phyloP scores from a whole-genome alignment of 768 basidiomycete genomes.

The Calvatia gigantea region DNA sequence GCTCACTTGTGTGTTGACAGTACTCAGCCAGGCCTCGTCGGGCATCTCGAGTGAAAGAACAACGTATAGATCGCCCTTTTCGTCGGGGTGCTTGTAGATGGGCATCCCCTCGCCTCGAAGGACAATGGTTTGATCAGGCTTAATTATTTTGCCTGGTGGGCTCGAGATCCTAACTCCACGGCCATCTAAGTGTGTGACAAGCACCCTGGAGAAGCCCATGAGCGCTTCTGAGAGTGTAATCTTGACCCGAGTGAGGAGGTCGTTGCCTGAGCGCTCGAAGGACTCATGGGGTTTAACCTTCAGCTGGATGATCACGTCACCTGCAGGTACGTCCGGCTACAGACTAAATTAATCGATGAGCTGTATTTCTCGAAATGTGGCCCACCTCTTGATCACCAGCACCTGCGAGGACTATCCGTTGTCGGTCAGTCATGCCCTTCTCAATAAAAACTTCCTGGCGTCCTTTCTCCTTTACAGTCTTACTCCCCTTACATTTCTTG shows the following conservation, averaged over 20 bases:
- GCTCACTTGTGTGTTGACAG: constrained; percentile 55
- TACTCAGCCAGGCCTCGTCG: constrained; percentile 66
- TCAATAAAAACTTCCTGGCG: constrained; percentile 86
- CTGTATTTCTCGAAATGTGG: constrained; percentile 6
- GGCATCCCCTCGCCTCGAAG: constrained; percentile 92
- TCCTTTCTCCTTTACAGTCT: constrained; percentile 83
- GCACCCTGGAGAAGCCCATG: constrained; percentile 89
- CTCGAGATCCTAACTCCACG: constrained; percentile 80
- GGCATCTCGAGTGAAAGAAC: constrained; percentile 91
- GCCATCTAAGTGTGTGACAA: constrained; percentile 91
- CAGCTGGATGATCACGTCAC: constrained; percentile 87
- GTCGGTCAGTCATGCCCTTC: constrained; percentile 79
- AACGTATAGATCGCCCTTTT: constrained; percentile 80
- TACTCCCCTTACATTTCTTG: constrained; percentile 92
- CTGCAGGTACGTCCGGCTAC: constrained; percentile 82
- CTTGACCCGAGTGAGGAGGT: constrained; percentile 75
- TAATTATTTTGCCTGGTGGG: constrained; percentile 73
- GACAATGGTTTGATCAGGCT: constrained; percentile 68
- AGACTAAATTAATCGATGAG: constrained; percentile 3
- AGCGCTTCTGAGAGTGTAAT: constrained; percentile 94
- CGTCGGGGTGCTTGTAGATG: constrained; percentile 54
- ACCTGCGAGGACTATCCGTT: constrained; percentile 85
- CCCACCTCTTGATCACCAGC: constrained; percentile 87
- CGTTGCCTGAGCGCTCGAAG: constrained; percentile 80
- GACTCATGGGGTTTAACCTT: constrained; percentile 64